A percentile compares a stretch with the other conserved stretches of the same genome.
Evolutionary conservation across 495 filamentous ascomycete genomes (phyloP).

Genomic region (Podospora anserina): DNA sequence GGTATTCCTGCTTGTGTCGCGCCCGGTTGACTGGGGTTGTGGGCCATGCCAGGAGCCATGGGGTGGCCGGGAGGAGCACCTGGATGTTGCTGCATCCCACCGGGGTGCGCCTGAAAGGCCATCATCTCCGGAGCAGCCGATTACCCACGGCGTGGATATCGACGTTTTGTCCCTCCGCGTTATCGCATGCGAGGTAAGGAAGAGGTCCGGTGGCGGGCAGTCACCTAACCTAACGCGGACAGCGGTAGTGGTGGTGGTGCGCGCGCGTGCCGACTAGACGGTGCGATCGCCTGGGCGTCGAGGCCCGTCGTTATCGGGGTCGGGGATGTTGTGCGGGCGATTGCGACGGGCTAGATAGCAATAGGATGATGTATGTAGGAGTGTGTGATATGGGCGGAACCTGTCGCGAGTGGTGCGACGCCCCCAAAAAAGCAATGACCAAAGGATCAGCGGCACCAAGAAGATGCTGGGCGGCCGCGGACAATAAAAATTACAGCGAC

Average conservation of each 20-base stretch:
- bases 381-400: conserved; percentile 7
- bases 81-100: conserved; percentile 69
- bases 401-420: conserved; percentile 13
- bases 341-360: background rate
- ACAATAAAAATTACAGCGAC: background rate
- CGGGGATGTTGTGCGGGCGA: background rate
- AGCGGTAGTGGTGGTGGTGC: conserved; percentile 1
- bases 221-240: background rate
- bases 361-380: conserved; percentile 2
- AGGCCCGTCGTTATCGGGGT: conserved; percentile 8
- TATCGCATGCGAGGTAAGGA: conserved; percentile 46
- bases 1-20: conserved; percentile 63
- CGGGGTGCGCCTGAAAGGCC: conserved; percentile 64
- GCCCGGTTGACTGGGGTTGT: conserved; percentile 66
- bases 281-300: conserved; percentile 18
- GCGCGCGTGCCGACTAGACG: conserved; percentile 12
- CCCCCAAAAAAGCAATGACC: conserved; percentile 1
- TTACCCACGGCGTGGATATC: conserved; percentile 52
- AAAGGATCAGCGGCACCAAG: background rate
- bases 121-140: conserved; percentile 54
- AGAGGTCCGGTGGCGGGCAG: conserved; percentile 7
- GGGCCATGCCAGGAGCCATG: conserved; percentile 51
- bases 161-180: conserved; percentile 33
- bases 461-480: too few relatives aligned
- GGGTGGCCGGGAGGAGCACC: conserved; percentile 74